Conservation (phyloP, 2,329 filamentous ascomycete species). For the Chaetomiaceae sp. region DNA sequence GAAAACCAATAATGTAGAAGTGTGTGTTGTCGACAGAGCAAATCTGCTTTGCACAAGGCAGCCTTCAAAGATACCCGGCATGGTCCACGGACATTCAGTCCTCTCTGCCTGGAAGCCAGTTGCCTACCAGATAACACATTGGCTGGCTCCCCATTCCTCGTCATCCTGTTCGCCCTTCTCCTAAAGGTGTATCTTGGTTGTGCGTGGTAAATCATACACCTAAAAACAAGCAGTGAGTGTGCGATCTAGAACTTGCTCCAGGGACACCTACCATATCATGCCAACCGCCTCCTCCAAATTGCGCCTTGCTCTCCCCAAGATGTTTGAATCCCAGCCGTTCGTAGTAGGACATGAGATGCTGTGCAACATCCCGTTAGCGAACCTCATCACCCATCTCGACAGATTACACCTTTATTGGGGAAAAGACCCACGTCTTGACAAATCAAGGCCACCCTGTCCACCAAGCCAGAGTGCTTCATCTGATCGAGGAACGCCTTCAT, state of each 20-base stretch:
- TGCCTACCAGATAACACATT: no score
- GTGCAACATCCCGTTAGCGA: neutral
- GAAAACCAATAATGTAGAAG: neutral
- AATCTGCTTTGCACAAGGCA: no score
- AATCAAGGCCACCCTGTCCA: conserved; percentile 70
- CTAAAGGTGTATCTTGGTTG: conserved; percentile 10
- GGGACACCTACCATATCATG: conserved; percentile 64
- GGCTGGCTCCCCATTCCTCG: neutral
- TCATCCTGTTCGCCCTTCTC: neutral
- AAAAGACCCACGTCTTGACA: conserved; percentile 59
- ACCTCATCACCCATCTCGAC: neutral
- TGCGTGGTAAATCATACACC: conserved; percentile 27
- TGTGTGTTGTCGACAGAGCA: no score
- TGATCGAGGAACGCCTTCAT: conserved; percentile 74
- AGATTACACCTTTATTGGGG: no score
- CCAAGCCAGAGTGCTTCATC: conserved; percentile 65
- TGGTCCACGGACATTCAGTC: no score
- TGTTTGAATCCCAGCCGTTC: conserved; percentile 69
- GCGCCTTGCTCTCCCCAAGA: conserved; percentile 62
- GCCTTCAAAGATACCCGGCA: no score
- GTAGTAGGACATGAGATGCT: conserved; percentile 71
- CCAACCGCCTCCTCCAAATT: conserved; percentile 78
- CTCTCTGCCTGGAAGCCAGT: no score
- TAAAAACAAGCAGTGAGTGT: conserved; percentile 13
- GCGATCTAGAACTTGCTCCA: neutral